Evolutionary conservation across 257 asterid genomes (phyloP).

Genomic region (Agastache rugosa): DNA sequence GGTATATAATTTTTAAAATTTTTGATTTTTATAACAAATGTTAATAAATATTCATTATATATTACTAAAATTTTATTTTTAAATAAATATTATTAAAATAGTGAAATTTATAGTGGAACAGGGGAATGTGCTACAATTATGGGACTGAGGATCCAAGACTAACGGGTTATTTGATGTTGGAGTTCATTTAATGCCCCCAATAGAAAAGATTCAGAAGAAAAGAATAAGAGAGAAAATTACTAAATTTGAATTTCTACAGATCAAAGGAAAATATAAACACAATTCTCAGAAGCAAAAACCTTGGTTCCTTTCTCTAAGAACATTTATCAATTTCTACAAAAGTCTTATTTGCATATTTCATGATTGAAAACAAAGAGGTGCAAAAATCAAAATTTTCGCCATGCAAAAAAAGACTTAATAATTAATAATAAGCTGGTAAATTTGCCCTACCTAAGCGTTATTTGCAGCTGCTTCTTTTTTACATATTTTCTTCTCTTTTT

Average conservation of each 20-base stretch:
- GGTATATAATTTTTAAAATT: too few relatives aligned
- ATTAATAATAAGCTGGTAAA: conserved; percentile 29
- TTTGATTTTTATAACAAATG: too few relatives aligned
- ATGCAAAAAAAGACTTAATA: conserved; percentile 21
- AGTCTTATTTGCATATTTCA: conserved; percentile 34
- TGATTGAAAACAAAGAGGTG: background rate
- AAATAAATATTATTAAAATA: too few relatives aligned
- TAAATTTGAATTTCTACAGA: background rate
- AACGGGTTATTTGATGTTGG: too few relatives aligned
- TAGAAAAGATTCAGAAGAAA: background rate
- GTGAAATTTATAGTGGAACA: too few relatives aligned
- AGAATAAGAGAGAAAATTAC: background rate
- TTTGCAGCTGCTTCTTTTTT: conserved; percentile 8
- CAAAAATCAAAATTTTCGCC: conserved; percentile 13
- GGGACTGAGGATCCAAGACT: too few relatives aligned
- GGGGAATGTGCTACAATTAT: too few relatives aligned
- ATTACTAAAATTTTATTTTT: too few relatives aligned
- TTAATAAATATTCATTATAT: too few relatives aligned
- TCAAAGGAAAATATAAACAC: background rate
- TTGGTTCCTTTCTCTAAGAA: background rate
- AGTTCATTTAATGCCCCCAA: too few relatives aligned
- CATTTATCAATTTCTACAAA: conserved; percentile 17
- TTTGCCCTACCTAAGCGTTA: conserved; percentile 21
- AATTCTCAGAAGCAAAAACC: background rate
- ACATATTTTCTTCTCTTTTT: background rate